phyloP scores from a whole-genome alignment of 108 stramenopile species.

The Schizochytrium sp. region DNA sequence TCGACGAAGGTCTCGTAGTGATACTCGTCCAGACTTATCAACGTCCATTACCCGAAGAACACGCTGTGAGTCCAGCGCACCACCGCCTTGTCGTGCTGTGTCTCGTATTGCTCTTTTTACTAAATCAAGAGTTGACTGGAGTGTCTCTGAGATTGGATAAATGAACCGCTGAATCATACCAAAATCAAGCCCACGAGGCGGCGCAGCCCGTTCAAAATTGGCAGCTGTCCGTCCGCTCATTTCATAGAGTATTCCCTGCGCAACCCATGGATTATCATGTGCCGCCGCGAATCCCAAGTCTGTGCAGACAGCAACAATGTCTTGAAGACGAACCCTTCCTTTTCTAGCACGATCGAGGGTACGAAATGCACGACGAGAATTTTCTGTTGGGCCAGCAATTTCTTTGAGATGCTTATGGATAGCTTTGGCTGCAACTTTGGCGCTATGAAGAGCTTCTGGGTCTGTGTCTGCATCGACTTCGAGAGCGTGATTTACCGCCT shows the following conservation, averaged over 20 bases:
- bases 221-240: neutral
- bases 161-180: neutral
- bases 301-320: neutral
- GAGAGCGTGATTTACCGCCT: neutral
- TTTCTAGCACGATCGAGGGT: neutral
- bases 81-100: neutral
- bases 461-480: conserved; percentile 43
- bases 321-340: neutral
- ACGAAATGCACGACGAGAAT: neutral
- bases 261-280: neutral
- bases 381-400: neutral
- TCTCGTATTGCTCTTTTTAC: conserved; percentile 4
- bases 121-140: neutral
- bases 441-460: neutral
- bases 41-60: neutral
- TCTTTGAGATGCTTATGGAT: neutral
- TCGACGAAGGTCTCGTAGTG: neutral
- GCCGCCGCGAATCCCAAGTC: neutral
- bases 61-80: neutral
- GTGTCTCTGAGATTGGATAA: neutral
- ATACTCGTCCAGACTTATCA: neutral
- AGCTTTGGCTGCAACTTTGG: neutral
- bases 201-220: neutral
- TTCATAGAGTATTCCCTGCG: neutral
- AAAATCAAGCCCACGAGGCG: neutral